Evolutionary conservation across 2,329 filamentous ascomycete genomes (phyloP).

Genomic region (Daldinia sp.): DNA sequence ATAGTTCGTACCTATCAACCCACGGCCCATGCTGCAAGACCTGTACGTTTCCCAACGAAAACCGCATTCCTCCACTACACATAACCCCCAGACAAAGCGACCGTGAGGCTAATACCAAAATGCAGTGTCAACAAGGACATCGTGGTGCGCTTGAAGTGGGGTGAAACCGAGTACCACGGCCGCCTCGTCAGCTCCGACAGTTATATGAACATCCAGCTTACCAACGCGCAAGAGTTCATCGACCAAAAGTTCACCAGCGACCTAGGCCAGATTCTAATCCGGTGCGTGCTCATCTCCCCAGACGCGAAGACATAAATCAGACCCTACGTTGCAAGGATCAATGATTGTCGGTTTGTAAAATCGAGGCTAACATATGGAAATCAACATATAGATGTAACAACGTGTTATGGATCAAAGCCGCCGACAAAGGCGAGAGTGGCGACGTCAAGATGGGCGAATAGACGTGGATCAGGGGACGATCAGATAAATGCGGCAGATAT

Average conservation of each 20-base stretch:
- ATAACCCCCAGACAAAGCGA: constrained; percentile 3
- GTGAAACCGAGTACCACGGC: constrained; percentile 96
- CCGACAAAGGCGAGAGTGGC: constrained; percentile 58
- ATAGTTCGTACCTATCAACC: constrained; percentile 92
- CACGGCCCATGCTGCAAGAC: constrained; percentile 93
- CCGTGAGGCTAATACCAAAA: constrained; percentile 10
- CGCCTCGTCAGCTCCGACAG: constrained; percentile 91
- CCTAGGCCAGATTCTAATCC: constrained; percentile 90
- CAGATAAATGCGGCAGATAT: constrained; percentile 12
- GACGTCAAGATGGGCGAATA: constrained; percentile 68
- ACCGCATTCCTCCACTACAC: constrained; percentile 1
- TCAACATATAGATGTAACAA: constrained; percentile 80
- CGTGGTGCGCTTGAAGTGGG: constrained; percentile 95
- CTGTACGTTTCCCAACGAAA: constrained; percentile 65
- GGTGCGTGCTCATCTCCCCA: constrained; percentile 59
- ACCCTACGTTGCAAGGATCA: background rate
- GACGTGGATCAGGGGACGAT: background rate
- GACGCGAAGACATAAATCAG: background rate
- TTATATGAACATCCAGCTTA: constrained; percentile 98
- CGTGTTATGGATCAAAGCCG: constrained; percentile 86
- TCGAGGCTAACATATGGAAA: constrained; percentile 6
- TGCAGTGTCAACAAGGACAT: constrained; percentile 88
- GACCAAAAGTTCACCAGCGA: constrained; percentile 84
- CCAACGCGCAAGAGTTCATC: constrained; percentile 90
- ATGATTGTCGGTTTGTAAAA: background rate